Evolutionary conservation across 805 yeast species (phyloP).

Genomic region (Candida jianshihensis): DNA sequence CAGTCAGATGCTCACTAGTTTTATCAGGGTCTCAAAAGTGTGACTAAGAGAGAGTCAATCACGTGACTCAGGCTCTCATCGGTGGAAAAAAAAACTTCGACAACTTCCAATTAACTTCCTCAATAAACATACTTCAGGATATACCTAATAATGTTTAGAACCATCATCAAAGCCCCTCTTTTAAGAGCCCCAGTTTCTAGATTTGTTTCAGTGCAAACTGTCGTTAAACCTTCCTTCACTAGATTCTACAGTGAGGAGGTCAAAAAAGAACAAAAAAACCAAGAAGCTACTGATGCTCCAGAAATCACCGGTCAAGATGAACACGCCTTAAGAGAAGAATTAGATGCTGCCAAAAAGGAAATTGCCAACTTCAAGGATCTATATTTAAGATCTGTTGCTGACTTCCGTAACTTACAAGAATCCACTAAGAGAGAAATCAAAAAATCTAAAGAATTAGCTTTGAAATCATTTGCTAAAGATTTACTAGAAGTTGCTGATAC

Average conservation of each 20-base stretch:
- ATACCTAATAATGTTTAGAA: conserved; percentile 20
- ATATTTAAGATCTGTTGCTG: conserved; percentile 23
- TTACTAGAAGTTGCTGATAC: conserved; percentile 23
- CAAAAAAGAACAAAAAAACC: conserved; percentile 14
- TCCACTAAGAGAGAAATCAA: conserved; percentile 24
- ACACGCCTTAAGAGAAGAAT: conserved; percentile 7
- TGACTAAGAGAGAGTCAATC: background rate
- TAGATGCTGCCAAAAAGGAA: conserved; percentile 20
- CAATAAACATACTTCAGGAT: too few species aligned
- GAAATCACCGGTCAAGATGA: conserved; percentile 1
- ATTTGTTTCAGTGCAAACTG: conserved; percentile 1
- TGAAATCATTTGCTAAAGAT: conserved; percentile 24
- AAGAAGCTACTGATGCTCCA: conserved; percentile 5
- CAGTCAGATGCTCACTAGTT: too few species aligned
- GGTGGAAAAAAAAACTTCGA: too few species aligned
- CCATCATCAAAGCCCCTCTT: conserved; percentile 10
- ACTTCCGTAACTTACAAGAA: conserved; percentile 24
- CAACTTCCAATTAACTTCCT: background rate
- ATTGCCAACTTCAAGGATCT: conserved; percentile 21
- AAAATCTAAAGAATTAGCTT: conserved; percentile 23
- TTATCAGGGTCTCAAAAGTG: too few species aligned
- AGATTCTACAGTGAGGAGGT: conserved; percentile 24
- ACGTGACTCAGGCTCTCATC: too few species aligned
- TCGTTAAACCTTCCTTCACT: conserved; percentile 4
- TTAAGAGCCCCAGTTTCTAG: conserved; percentile 1